Evolutionary conservation across 768 basidiomycete species (phyloP).

Genomic region (Mycena rebaudengoi): DNA sequence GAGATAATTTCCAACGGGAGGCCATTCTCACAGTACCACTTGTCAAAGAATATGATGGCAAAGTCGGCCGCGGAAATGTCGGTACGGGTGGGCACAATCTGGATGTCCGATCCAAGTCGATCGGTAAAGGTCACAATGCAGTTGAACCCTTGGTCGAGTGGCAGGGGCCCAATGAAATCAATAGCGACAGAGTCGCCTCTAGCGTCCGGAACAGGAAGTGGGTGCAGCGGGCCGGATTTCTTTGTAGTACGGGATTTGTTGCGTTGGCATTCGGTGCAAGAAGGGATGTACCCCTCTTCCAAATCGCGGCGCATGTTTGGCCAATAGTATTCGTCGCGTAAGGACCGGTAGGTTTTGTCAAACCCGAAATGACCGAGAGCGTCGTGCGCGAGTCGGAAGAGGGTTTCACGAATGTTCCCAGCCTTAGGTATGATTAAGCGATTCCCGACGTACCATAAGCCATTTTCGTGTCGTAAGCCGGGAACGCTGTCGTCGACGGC

Average conservation of each 20-base stretch:
- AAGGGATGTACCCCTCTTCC: slow-evolving; percentile 40
- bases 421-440: slow-evolving; percentile 29
- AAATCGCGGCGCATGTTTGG: slow-evolving; percentile 43
- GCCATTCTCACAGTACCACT: slow-evolving; percentile 42
- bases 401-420: slow-evolving; percentile 27
- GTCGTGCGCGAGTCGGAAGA: slow-evolving; percentile 41
- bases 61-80: slow-evolving; percentile 31
- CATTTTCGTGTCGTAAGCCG: slow-evolving; percentile 5
- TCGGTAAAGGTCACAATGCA: slow-evolving; percentile 29
- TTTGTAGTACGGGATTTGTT: slow-evolving; percentile 42
- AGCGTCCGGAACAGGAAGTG: slow-evolving; percentile 37
- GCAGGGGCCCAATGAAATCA: slow-evolving; percentile 47
- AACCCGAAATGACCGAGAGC: slow-evolving; percentile 43
- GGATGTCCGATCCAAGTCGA: slow-evolving; percentile 24
- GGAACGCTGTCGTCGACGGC: not conserved
- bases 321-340: slow-evolving; percentile 40
- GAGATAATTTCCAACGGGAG: slow-evolving; percentile 38
- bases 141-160: slow-evolving; percentile 38
- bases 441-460: slow-evolving; percentile 33
- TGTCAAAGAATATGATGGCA: slow-evolving; percentile 34
- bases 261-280: slow-evolving; percentile 41
- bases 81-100: slow-evolving; percentile 18
- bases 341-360: slow-evolving; percentile 36
- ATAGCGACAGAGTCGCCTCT: slow-evolving; percentile 39
- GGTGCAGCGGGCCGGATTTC: slow-evolving; percentile 39